Base-by-base conservation (phyloP, 169 alveolate genomes). In the Plasmodium coatneyi region DNA sequence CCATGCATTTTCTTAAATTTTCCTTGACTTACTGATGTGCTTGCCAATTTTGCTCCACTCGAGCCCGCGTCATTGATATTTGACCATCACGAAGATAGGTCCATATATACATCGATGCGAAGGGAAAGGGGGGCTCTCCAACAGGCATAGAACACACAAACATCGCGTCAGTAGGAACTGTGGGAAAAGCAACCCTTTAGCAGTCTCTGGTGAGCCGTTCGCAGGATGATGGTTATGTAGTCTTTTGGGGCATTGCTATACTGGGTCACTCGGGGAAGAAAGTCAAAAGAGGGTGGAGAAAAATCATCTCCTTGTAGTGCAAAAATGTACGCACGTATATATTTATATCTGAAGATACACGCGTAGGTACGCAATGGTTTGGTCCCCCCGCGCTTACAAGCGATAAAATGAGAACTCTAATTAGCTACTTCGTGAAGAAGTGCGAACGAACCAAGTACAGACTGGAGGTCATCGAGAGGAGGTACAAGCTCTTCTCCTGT, bases 401-500 rank as follows among this genome's bases (percentile, higher is more conserved):
- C 32, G 60, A 39, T 66, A 86, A 86, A 86, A 86, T 86, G 93
- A 86, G 66, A 74, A 41, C 66, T 52, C 43, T 86, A 66, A 32
- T 12, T n/a, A 80, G 28, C 71, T 89, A 89, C 60, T 39, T 89
- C 39, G 30, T 32, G 56, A 89, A 80, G 25, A 89, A 80, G 60
- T 79, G 9, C 81, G 60, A 30, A 70, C 80, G 94, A 32, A 70
- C 94, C 34, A 89, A 89, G 49, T 80, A 89, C 76, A 78, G 94
- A 80, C 46, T 89, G 16, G 81, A 46, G 16, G 94, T 89, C 28
- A 80, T 89, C 82, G 94, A 89, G 71, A 78, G 82, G 54, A 78
- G 94, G 71, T 89, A 89, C 71, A 89, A 89, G 71, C 72, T 89
- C 49, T 89, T 89, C 81, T 80, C 94, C 16, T 79, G 91, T 71